Base-by-base conservation (phyloP, 164 flowering plant species). In the Warburgia ugandensis region DNA sequence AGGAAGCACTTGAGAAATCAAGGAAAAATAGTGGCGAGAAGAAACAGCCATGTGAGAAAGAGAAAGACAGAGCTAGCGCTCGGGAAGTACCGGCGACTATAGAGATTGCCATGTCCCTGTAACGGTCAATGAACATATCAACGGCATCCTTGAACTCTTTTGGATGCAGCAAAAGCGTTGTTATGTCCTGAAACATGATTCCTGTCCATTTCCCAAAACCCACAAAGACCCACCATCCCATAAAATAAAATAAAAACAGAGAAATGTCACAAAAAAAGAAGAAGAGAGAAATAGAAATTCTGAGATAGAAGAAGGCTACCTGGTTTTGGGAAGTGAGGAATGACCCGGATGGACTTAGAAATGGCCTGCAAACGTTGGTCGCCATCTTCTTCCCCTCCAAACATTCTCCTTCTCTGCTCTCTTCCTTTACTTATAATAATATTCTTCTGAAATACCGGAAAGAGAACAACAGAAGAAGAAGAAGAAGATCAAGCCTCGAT, bases 121-220 rank as follows among this genome's bases (percentile, higher is more conserved):
- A 90, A 2, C 94, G 76, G 58, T 86, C 91, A 49, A 86, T 82
- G 65, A 90, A 90, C 22, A 90, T 78, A 37, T 86, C 97, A 20
- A 90, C 76, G 2, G 94, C 75, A 54, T 82, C 77, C 57, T 80
- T 90, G 58, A 90, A 90, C 12, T 79, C 94, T 71, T 81, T 79
- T 47, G 68, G 94, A 63, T 84, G 71, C 33, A 84, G 68, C 59
- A 90, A 59, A 69, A 90, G 63, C 19, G 97, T 84, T 11, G 97
- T 84, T 40, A 90, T 90, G 53, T 90, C 97, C 60, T 90, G 97
- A 65, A 90, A 90, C 95, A 86, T 86, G 32, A 90, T 90, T 21
- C 97, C 97, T 90, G 21, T 0, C 23, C 45, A 5, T 47, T 10
- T 20, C 22, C 11, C 47, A 53, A 23, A 31, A 54, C 4, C 7